Conservation (phyloP, 1,139 yeast species). For the Scheffersomyces lignicola region DNA sequence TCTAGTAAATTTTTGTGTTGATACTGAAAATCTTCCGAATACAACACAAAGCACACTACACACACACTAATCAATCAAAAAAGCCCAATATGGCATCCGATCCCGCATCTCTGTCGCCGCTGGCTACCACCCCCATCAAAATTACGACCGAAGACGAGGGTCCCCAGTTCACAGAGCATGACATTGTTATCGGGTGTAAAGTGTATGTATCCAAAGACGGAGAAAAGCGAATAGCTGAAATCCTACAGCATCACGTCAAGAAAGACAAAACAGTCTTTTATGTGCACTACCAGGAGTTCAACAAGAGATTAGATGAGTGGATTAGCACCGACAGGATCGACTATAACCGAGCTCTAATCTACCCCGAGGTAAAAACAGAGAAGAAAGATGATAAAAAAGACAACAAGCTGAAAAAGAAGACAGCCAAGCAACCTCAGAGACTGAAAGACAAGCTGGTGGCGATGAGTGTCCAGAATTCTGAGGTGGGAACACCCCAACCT, state of each 20-base stretch:
- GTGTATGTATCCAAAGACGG: constrained; percentile 81
- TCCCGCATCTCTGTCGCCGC: constrained; percentile 6
- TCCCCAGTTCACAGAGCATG: constrained; percentile 37
- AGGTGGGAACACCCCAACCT: constrained; percentile 16
- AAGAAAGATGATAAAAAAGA: constrained; percentile 35
- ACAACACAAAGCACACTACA: background rate
- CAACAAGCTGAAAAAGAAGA: constrained; percentile 24
- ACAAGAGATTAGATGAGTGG: constrained; percentile 93
- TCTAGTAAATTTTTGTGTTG: background rate
- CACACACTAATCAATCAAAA: constrained; percentile 3
- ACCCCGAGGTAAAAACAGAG: constrained; percentile 66
- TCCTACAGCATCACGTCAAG: constrained; percentile 72
- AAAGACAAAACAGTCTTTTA: constrained; percentile 81
- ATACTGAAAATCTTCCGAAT: background rate
- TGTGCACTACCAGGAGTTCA: constrained; percentile 92
- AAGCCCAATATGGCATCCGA: constrained; percentile 7
- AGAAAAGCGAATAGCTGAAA: constrained; percentile 78
- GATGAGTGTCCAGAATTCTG: constrained; percentile 13
- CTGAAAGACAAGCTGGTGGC: constrained; percentile 10
- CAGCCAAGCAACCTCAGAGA: constrained; percentile 7
- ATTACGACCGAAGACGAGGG: constrained; percentile 11
- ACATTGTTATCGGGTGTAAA: constrained; percentile 71
- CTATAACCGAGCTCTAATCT: constrained; percentile 60
- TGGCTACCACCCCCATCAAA: constrained; percentile 7
- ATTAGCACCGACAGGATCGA: constrained; percentile 71